Conservation (phyloP, 345 rosid species). For the thale cress (Arabidopsis thaliana) region DNA sequence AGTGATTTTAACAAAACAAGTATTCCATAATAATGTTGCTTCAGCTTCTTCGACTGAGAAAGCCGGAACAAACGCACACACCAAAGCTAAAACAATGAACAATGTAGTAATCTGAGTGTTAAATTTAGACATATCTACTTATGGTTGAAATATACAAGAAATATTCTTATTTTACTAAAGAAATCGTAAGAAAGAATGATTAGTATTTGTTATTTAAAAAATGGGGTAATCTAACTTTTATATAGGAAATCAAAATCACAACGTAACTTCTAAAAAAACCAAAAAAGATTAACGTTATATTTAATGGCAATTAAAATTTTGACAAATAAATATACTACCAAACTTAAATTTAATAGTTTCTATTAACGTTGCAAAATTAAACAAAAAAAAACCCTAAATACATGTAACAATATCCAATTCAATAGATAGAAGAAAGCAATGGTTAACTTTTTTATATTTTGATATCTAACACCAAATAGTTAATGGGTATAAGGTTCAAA, state of each 20-base stretch:
- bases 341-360: no score
- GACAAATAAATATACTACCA: no score
- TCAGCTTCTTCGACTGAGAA: neutral
- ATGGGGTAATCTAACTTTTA: neutral
- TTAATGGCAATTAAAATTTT: neutral
- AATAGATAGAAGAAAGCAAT: no score
- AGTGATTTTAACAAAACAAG: constrained; percentile 8
- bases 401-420: no score
- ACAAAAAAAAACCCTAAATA: no score
- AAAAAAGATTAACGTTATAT: no score
- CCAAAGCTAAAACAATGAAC: neutral
- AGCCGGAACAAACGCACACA: neutral
- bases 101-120: neutral
- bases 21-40: neutral
- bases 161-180: neutral
- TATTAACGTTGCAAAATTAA: no score
- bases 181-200: neutral
- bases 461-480: no score
- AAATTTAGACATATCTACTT: neutral
- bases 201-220: neutral
- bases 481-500: no score
- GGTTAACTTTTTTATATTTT: no score
- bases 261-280: neutral
- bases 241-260: neutral
- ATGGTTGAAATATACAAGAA: neutral